Evolutionary conservation across 1,284 basidiomycete species (phyloP), one percentile per base, ranked within the genome.

Genomic region (Naganishia sp.): DNA sequence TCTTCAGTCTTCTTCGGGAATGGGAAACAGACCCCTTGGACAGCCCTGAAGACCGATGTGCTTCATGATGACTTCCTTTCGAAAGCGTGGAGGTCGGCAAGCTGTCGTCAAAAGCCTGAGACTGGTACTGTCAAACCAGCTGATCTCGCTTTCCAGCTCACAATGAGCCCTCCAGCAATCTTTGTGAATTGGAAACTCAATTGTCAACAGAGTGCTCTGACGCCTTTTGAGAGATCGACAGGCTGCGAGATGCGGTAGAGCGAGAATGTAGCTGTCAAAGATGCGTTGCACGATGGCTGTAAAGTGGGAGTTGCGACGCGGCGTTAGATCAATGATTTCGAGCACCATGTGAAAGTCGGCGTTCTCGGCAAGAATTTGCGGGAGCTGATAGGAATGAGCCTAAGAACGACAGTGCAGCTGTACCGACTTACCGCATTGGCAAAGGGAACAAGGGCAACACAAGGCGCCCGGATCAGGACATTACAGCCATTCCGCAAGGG

Each of bases 101-200:
- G 49, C 49, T 21, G 25, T 21, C 15, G 18, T 50, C 21, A 1
- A 25, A 15, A 50, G 49, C 49, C 28, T 18, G 15, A 50, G 49
- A 7, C 49, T 31, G 9, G 21, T 23, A 13, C 11, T 13, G 9
- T 21, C n/a, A 23, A 13, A 50, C 25, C 21, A 25, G 16, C 23
- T 23, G 21, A 50, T 50, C 49, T 25, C 49, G 49, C 49, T 50
- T 25, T 50, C 49, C 18, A 50, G 25, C 23, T 50, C 49, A 9
- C 23, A 25, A 6, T 50, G 23, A 16, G 23, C 5, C 15, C 23
- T 23, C 23, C 25, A 10, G 16, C 49, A 13, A 18, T 31, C 49
- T 50, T 50, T 21, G 15, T 50, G 21, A 23, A 13, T 28, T 2
- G 49, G 49, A 31, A 25, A 50, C 16, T 50, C 49, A 7, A 50